These are phyloP conservation scores for Spergularia azorica DNA, from an alignment of 179 eudicot genomes.

Conservation along the genomic window DNA sequence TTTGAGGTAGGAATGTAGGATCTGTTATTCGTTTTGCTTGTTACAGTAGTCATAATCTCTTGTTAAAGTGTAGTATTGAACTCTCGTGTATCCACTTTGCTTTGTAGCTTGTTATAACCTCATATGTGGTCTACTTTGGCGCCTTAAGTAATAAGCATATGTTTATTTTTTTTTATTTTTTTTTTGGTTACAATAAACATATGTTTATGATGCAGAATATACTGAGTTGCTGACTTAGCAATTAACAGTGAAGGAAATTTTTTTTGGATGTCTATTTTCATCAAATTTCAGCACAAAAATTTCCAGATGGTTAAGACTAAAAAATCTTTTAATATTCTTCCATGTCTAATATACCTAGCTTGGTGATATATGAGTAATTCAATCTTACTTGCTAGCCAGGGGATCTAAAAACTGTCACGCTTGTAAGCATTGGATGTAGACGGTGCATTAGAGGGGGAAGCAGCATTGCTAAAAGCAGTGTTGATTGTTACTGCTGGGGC, in stretches of 20 bases:
- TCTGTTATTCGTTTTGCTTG: not conserved
- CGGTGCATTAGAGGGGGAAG: slow-evolving; percentile 83
- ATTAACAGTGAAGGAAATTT: not conserved
- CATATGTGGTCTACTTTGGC: not conserved
- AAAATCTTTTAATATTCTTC: not conserved
- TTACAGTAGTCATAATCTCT: not conserved
- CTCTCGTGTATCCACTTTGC: not conserved
- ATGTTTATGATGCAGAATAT: not conserved
- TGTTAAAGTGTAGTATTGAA: slow-evolving; percentile 3
- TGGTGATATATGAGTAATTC: too few relatives aligned
- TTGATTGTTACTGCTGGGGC: slow-evolving; percentile 94
- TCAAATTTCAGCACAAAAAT: not conserved
- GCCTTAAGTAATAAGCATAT: too few relatives aligned
- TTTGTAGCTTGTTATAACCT: not conserved
- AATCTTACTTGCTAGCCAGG: slow-evolving; percentile 69
- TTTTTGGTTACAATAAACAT: too few relatives aligned
- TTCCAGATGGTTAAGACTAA: slow-evolving; percentile 7
- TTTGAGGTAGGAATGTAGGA: slow-evolving; percentile 87
- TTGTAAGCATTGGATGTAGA: slow-evolving; percentile 79
- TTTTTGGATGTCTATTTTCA: not conserved
- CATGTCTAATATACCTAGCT: too few relatives aligned
- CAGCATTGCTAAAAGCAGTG: slow-evolving; percentile 66
- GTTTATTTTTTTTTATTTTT: too few relatives aligned
- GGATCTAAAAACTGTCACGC: slow-evolving; percentile 76
- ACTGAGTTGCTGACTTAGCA: not conserved